Conservation (phyloP, 371 early-diverging fungal genomes). For the Circinella umbellata region DNA sequence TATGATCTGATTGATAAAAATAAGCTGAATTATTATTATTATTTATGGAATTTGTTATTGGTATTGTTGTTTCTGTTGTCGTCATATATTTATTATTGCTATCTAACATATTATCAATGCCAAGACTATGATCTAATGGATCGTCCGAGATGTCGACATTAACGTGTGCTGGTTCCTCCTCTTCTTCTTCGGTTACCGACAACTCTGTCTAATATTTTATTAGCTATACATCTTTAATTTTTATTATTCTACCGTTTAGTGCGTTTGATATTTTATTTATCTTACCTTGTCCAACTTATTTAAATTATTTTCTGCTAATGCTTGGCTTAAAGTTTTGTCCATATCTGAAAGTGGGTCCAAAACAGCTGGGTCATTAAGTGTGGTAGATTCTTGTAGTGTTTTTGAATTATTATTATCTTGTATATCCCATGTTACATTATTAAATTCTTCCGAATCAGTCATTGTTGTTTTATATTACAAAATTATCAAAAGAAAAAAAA, state of each 20-base stretch:
- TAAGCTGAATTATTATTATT: background rate
- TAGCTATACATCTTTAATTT: background rate
- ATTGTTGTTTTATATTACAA: slow-evolving; percentile 5
- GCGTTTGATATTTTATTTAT: background rate
- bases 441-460: slow-evolving; percentile 37
- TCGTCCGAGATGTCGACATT: slow-evolving; percentile 7
- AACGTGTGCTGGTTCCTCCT: background rate
- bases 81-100: background rate
- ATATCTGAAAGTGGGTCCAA: slow-evolving; percentile 22
- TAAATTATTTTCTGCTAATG: background rate
- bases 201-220: background rate
- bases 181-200: background rate
- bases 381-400: background rate
- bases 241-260: background rate
- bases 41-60: background rate
- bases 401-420: slow-evolving; percentile 9
- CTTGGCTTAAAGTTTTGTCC: slow-evolving; percentile 10
- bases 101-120: background rate
- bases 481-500: background rate
- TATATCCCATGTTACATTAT: slow-evolving; percentile 44
- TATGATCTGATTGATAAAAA: background rate
- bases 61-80: too few relatives aligned
- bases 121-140: background rate
- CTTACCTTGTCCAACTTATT: background rate
- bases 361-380: slow-evolving; percentile 6